Evolutionary conservation across 2,329 filamentous ascomycete species (phyloP), one percentile per base, ranked within the genome.

Genomic region (Diaporthe velutina): DNA sequence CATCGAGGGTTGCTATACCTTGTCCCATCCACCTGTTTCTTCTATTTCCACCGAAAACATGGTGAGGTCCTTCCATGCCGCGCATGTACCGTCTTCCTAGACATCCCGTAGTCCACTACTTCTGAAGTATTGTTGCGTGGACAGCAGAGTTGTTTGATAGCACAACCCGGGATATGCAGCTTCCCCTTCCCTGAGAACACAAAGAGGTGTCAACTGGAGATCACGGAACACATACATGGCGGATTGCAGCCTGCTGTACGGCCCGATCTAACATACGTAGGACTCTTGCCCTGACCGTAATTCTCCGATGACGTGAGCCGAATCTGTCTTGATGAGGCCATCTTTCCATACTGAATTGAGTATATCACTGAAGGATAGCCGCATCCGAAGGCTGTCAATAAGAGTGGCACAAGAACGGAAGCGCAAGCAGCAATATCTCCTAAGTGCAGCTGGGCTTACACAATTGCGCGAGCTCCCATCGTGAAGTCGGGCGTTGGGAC

Each of bases 91-190:
- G 48, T 40, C 33, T 48, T 9, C 33, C n/a, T 4, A 38, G 30
- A 40, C 40, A 4, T 33, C 5, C 17, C 33, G 22, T 40, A 30
- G 22, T 33, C 17, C 25, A 35, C 38, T 4, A 5, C 13, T 35
- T 45, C 6, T 7, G 54, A 25, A 19, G 17, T 25, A 45, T 22
- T 42, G 58, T 35, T 54, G 38, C 45, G 33, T 28, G 45, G 15
- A 40, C 19, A 19, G 22, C 19, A 25, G 22, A 33, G 15, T 71
- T 71, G 73, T 74, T 74, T 74, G 73, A 74, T 74, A 71, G 58
- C 58, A 74, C 73, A 71, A 25, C 8, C 9, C 45, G 30, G 58
- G 40, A 54, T 45, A 74, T 71, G 61, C 58, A 71, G 35, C 17
- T 22, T 71, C 48, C 73, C 45, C 66, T 42, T 33, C 42, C 48